A percentile compares a stretch with the other conserved stretches of the same genome.
These are phyloP conservation scores for Cyberlindnera misumaiensis DNA, from an alignment of 805 yeast genomes.

Conservation along the genomic window DNA sequence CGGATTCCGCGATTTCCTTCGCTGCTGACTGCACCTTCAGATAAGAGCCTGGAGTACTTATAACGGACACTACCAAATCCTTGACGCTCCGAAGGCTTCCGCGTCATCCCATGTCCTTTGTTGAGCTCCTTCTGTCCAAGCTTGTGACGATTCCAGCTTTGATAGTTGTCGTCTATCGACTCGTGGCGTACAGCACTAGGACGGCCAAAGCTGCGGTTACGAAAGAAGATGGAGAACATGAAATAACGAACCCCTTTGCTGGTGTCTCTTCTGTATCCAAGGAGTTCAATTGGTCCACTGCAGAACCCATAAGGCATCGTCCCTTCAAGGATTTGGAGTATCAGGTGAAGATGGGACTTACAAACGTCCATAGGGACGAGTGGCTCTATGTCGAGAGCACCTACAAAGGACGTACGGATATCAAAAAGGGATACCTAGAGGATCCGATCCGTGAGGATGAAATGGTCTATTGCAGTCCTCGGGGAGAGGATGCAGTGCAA, in stretches of 20 bases:
- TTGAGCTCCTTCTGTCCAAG: background rate
- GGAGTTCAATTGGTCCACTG: background rate
- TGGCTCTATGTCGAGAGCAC: conserved; percentile 56
- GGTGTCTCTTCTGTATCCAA: background rate
- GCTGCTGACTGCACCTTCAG: too few relatives aligned
- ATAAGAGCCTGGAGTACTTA: too few relatives aligned
- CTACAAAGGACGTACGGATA: conserved; percentile 37
- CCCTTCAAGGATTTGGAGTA: conserved; percentile 55
- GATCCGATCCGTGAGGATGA: conserved; percentile 22
- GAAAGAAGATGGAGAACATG: background rate
- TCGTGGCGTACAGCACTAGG: background rate
- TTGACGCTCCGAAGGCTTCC: too few relatives aligned
- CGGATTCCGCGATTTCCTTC: too few relatives aligned
- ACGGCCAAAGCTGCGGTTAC: background rate
- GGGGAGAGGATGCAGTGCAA: conserved; percentile 5
- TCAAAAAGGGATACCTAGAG: conserved; percentile 28
- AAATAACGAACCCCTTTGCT: too few relatives aligned
- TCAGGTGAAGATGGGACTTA: conserved; percentile 53
- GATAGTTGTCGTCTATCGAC: background rate
- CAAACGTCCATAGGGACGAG: conserved; percentile 37
- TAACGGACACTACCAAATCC: too few relatives aligned
- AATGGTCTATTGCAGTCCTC: conserved; percentile 25
- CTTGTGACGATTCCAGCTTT: background rate
- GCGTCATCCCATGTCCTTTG: too few relatives aligned
- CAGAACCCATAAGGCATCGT: background rate